These are phyloP conservation scores for Scortechinia acanthostroma DNA, from an alignment of 2,329 filamentous ascomycete genomes.

Conservation along the genomic window DNA sequence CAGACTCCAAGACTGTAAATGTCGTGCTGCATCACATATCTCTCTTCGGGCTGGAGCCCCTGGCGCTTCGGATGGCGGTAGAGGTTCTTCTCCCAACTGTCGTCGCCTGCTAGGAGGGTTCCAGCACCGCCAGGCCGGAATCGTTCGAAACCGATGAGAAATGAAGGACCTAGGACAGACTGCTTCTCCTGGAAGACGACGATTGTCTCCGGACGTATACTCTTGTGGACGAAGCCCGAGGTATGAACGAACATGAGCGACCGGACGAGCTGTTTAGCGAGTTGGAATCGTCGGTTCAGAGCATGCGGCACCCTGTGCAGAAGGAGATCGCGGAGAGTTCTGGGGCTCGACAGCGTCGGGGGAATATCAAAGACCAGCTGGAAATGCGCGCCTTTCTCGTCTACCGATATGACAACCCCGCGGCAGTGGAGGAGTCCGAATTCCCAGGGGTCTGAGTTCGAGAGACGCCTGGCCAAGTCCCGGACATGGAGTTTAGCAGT, in stretches of 20 bases:
- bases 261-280: slow-evolving; percentile 20
- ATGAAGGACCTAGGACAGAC: slow-evolving; percentile 13
- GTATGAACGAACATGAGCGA: slow-evolving; percentile 25
- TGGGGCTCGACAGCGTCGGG: not conserved
- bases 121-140: slow-evolving; percentile 22
- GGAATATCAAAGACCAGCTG: slow-evolving; percentile 3
- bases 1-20: slow-evolving; percentile 47
- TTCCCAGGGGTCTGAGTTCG: slow-evolving; percentile 11
- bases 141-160: slow-evolving; percentile 34
- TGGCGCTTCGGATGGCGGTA: slow-evolving; percentile 41
- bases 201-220: slow-evolving; percentile 31
- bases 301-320: not conserved
- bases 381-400: slow-evolving; percentile 1
- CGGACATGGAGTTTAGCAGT: slow-evolving; percentile 8
- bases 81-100: slow-evolving; percentile 30
- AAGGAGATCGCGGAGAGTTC: slow-evolving; percentile 1
- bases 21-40: slow-evolving; percentile 43
- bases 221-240: slow-evolving; percentile 34
- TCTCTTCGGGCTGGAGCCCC: slow-evolving; percentile 22
- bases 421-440: slow-evolving; percentile 19
- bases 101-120: slow-evolving; percentile 24
- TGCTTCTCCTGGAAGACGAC: slow-evolving; percentile 13
- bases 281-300: slow-evolving; percentile 11
- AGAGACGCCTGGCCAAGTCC: slow-evolving; percentile 12
- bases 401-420: slow-evolving; percentile 11